Percentiles rank a stretch among this genome's conserved stretches.
Conservation (phyloP, 257 asterid genomes). For the Cordia subcordata region DNA sequence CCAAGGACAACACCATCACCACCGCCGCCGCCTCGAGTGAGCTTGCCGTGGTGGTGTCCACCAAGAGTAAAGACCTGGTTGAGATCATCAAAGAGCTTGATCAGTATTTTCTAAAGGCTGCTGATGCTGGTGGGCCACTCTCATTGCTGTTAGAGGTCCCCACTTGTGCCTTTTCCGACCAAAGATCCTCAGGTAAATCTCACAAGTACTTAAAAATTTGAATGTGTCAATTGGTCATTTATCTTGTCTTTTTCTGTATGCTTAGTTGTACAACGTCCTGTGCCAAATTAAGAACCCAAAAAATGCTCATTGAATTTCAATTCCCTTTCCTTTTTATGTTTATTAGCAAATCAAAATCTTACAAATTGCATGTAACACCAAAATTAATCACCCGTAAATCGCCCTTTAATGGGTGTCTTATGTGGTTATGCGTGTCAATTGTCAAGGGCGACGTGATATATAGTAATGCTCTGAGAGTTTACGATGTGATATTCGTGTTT, state of each 20-base stretch:
- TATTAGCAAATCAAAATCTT: too few relatives aligned
- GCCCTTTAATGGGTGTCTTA: too few relatives aligned
- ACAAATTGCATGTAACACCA: too few relatives aligned
- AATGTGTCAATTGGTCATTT: neutral
- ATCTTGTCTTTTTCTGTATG: neutral
- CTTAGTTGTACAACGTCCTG: neutral
- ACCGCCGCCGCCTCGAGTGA: constrained; percentile 54
- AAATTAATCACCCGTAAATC: too few relatives aligned
- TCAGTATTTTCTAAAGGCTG: constrained; percentile 84
- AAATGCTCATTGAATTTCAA: too few relatives aligned
- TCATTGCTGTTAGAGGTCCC: constrained; percentile 80
- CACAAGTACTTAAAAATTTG: neutral
- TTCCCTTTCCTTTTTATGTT: too few relatives aligned
- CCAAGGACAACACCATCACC: constrained; percentile 36
- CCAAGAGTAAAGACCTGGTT: constrained; percentile 69
- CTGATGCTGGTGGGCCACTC: constrained; percentile 77
- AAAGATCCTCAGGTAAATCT: constrained; percentile 48
- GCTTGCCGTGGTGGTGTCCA: constrained; percentile 74
- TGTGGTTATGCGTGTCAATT: too few relatives aligned
- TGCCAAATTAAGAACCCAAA: too few relatives aligned
- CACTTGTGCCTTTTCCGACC: constrained; percentile 48
- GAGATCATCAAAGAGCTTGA: constrained; percentile 81
- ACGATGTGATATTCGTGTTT: neutral
- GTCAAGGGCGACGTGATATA: too few relatives aligned
- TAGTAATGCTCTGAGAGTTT: too few relatives aligned